Evolutionary conservation across 208 protist species (phyloP).

Genomic region (Trypanosoma rangeli): DNA sequence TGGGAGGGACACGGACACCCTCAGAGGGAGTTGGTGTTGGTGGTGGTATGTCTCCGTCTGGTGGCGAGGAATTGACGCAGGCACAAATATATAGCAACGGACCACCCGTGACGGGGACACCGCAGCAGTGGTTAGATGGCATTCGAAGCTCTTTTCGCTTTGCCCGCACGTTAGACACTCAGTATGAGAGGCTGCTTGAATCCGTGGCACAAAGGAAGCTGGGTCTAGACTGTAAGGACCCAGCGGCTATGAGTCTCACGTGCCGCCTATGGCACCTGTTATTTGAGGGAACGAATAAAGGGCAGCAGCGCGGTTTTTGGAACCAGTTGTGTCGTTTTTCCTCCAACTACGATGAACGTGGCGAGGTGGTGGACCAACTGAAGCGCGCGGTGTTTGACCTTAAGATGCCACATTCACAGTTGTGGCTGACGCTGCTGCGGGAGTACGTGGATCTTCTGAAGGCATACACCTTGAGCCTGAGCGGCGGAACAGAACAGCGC

Average conservation of each 20-base stretch:
- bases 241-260: conserved; percentile 38
- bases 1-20: background rate
- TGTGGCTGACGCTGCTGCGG: conserved; percentile 27
- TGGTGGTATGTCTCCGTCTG: background rate
- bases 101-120: background rate
- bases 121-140: conserved; percentile 40
- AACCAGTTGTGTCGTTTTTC: conserved; percentile 72
- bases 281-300: conserved; percentile 34
- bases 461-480: conserved; percentile 29
- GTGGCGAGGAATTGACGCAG: background rate
- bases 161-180: conserved; percentile 48
- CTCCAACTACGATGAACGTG: conserved; percentile 40
- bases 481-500: conserved; percentile 45
- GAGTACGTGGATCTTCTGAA: conserved; percentile 43
- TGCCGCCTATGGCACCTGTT: conserved; percentile 53
- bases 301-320: conserved; percentile 70
- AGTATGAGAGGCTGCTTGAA: conserved; percentile 55
- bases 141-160: conserved; percentile 60
- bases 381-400: conserved; percentile 31
- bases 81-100: conserved; percentile 3
- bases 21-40: background rate
- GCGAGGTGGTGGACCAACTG: conserved; percentile 9
- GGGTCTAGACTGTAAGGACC: conserved; percentile 44
- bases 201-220: conserved; percentile 60
- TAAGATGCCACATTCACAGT: conserved; percentile 26